A percentile compares a stretch with the other conserved stretches of the same genome.
phyloP scores from a whole-genome alignment of 169 alveolate species.

The Plasmodium fragile region DNA sequence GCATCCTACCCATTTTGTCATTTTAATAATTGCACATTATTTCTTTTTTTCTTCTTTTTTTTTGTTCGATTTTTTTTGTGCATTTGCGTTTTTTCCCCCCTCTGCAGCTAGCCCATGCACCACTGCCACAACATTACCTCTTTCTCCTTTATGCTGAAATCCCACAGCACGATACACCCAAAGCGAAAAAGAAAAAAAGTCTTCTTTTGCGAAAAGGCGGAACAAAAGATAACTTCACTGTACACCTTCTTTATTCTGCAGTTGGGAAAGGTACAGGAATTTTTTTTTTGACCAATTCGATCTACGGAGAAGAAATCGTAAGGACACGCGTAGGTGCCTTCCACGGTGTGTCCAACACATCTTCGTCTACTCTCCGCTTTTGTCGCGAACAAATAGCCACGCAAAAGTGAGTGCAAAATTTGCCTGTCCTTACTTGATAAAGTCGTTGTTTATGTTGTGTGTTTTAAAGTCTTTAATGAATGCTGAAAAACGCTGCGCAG shows the following conservation, averaged over 20 bases:
- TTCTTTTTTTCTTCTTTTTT: not conserved
- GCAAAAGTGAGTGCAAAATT: not conserved
- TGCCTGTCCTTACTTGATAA: conserved; percentile 18
- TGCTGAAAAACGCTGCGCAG: conserved; percentile 33
- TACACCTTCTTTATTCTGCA: conserved; percentile 80
- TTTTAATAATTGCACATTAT: conserved; percentile 1
- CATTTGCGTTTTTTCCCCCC: not conserved
- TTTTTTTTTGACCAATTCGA: not conserved
- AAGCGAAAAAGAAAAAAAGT: conserved; percentile 79
- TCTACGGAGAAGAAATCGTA: not conserved
- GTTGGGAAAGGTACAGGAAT: not conserved
- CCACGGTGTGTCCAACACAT: not conserved
- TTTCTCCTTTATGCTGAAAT: conserved; percentile 77
- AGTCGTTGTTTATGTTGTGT: conserved; percentile 26
- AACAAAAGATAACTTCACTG: conserved; percentile 82
- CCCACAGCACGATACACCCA: conserved; percentile 87
- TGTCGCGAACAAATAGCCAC: too few species aligned
- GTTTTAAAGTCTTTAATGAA: conserved; percentile 57
- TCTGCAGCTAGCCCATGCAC: not conserved
- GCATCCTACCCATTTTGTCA: not conserved
- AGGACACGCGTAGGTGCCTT: not conserved
- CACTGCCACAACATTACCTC: conserved; percentile 48
- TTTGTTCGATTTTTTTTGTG: not conserved
- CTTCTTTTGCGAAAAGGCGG: conserved; percentile 72
- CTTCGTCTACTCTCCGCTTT: not conserved